Evolutionary conservation across 257 asterid species (phyloP), one percentile per base, ranked within the genome.

Genomic region (Solanum virginianum): DNA sequence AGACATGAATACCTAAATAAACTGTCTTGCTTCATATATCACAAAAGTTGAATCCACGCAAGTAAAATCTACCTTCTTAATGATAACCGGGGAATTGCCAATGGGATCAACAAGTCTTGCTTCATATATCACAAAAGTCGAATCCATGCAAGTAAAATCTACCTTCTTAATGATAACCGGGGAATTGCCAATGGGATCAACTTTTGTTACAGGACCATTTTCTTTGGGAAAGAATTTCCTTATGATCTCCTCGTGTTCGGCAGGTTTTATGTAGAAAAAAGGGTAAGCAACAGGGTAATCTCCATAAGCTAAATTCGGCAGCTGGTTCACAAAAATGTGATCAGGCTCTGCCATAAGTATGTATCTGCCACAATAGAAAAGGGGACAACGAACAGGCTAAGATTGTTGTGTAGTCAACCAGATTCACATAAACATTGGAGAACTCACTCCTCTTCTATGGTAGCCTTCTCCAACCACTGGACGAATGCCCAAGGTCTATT

Each of bases 401-500:
- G 80, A 72, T 20, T 20, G 56, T 43, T 41, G 16, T 16, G 11
- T 55, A 71, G 18, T 70, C 80, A 41, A 70, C 29, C 63, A 47
- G 55, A 22, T 68, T 88, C 86, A 69, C 63, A 80, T 57, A 55
- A 56, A 84, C 4, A 68, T 77, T 75, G 82, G 77, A 80, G 77
- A 81, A 80, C 93, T 88, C 86, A 93, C 97, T 92, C 94, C 89
- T 93, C 95, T 84, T 93, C 93, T 20, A 93, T 92, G 11, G 84
- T 88, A 51, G 90, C 87, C 89, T 89, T 90, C 87, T 92, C 92
- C 81, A 92, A 89, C 95, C 97, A 92, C 86, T 92, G 93, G 86
- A 91, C 91, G 17, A 93, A 93, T 0, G 94, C 95, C 97, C 95
- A 93, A 26, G 97, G 95, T 86, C 97, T 90, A 80, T 92, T 90